A percentile compares a stretch with the other conserved stretches of the same genome.
These are phyloP conservation scores for Syncephalastrum monosporum DNA, from an alignment of 371 early-diverging fungal species.

Conservation along the genomic window DNA sequence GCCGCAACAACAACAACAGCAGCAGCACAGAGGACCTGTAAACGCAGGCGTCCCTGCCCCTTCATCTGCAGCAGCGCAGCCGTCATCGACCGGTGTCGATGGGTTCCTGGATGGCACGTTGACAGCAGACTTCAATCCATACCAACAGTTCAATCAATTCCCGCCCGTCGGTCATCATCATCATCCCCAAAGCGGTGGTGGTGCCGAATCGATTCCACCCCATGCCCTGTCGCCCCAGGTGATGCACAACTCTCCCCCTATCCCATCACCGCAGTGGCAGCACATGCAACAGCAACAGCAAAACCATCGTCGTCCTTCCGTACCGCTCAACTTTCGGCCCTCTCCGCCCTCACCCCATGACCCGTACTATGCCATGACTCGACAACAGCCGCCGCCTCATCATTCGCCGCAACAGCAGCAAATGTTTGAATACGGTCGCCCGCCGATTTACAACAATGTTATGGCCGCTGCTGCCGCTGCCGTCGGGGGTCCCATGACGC, in stretches of 20 bases:
- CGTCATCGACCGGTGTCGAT: constrained; percentile 3
- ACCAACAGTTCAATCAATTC: constrained; percentile 10
- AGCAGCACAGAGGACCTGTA: constrained; percentile 4
- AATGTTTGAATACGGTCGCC: constrained; percentile 1
- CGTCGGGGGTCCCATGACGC: constrained; percentile 1
- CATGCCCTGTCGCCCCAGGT: constrained; percentile 5
- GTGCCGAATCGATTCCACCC: constrained; percentile 4
- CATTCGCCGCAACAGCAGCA: constrained; percentile 8
- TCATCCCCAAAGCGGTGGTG: not conserved
- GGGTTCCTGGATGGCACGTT: constrained; percentile 8
- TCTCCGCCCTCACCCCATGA: no score
- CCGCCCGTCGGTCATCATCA: not conserved
- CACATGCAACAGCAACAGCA: constrained; percentile 7
- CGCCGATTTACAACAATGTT: not conserved
- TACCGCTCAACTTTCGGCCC: constrained; percentile 2
- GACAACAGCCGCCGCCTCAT: constrained; percentile 3
- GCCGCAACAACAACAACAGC: constrained; percentile 13
- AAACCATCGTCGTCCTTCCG: constrained; percentile 1
- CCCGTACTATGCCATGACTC: not conserved
- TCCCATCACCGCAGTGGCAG: constrained; percentile 7
- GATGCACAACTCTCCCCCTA: not conserved
- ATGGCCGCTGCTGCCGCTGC: not conserved
- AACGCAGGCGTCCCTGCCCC: constrained; percentile 2
- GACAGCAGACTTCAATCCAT: constrained; percentile 8
- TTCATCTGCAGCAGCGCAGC: not conserved